Evolutionary conservation across 495 filamentous ascomycete species (phyloP).

Genomic region (Cetradonia linearis): DNA sequence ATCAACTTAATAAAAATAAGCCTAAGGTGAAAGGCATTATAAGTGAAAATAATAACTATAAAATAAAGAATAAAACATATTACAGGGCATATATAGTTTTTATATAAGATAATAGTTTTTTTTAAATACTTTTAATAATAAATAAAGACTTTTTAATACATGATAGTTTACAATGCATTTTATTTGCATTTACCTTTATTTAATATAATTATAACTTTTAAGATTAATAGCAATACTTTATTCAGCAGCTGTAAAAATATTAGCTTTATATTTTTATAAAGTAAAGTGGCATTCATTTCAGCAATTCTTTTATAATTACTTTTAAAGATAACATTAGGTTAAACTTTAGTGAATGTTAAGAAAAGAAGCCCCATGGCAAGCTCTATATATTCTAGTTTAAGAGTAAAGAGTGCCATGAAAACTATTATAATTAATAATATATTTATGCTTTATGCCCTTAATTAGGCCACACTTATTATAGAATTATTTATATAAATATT

Average conservation of each 20-base stretch:
- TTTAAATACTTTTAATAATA: too few relatives aligned
- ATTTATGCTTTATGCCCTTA: constrained; percentile 1
- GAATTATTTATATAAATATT: constrained; percentile 9
- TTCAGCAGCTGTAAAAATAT: background rate
- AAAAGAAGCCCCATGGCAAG: constrained; percentile 9
- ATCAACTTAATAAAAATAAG: too few relatives aligned
- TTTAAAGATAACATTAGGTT: background rate
- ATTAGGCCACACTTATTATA: background rate
- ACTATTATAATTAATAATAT: background rate
- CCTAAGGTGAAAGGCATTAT: too few relatives aligned
- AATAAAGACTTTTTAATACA: too few relatives aligned
- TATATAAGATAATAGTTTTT: too few relatives aligned
- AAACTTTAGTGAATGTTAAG: background rate
- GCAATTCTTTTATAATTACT: background rate
- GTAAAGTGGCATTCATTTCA: too few relatives aligned
- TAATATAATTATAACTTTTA: background rate
- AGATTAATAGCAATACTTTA: background rate
- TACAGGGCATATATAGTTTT: too few relatives aligned
- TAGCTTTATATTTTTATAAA: too few relatives aligned
- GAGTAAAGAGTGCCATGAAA: constrained; percentile 9
- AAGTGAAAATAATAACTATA: too few relatives aligned
- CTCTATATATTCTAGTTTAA: constrained; percentile 4
- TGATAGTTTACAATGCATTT: too few relatives aligned
- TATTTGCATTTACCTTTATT: too few relatives aligned
- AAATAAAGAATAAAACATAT: too few relatives aligned